Conservation (phyloP, 2,329 filamentous ascomycete species). For the Ceratocystis cacaofunesta region DNA sequence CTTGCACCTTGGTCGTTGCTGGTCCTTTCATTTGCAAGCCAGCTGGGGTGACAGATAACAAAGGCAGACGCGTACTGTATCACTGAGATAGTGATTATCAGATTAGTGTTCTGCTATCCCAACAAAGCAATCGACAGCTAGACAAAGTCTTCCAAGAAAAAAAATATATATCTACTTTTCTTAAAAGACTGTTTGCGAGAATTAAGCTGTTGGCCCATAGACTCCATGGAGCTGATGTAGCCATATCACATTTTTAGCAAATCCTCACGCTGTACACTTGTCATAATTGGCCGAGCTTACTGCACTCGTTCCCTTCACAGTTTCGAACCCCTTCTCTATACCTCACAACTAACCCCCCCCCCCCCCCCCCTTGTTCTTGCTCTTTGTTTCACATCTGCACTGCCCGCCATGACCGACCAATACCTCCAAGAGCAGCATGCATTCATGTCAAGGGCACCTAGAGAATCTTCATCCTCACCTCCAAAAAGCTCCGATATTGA, state of each 20-base stretch:
- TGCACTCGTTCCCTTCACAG: too few relatives aligned
- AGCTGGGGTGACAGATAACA: too few relatives aligned
- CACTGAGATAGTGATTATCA: too few relatives aligned
- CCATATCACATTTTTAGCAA: too few relatives aligned
- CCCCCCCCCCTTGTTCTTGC: not conserved
- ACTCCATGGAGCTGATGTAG: too few relatives aligned
- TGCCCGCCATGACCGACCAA: constrained; percentile 28
- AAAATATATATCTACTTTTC: not conserved
- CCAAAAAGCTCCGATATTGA: constrained; percentile 31
- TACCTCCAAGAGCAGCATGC: constrained; percentile 31
- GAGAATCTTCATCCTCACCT: constrained; percentile 6
- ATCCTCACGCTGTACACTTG: too few relatives aligned
- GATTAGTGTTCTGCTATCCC: too few relatives aligned
- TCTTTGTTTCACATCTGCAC: not conserved
- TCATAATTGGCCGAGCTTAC: not conserved
- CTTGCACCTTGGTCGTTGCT: not conserved
- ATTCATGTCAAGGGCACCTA: constrained; percentile 18
- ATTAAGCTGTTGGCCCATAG: too few relatives aligned
- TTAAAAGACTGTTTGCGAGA: too few relatives aligned
- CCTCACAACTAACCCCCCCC: not conserved
- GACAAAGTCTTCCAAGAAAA: not conserved
- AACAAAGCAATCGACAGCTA: too few relatives aligned
- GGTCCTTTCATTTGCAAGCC: not conserved
- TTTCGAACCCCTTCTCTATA: not conserved
- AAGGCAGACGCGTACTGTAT: too few relatives aligned